A percentile compares a stretch with the other conserved stretches of the same genome.
Evolutionary conservation across 768 basidiomycete genomes (phyloP).

Genomic region (Suillus bovinus): DNA sequence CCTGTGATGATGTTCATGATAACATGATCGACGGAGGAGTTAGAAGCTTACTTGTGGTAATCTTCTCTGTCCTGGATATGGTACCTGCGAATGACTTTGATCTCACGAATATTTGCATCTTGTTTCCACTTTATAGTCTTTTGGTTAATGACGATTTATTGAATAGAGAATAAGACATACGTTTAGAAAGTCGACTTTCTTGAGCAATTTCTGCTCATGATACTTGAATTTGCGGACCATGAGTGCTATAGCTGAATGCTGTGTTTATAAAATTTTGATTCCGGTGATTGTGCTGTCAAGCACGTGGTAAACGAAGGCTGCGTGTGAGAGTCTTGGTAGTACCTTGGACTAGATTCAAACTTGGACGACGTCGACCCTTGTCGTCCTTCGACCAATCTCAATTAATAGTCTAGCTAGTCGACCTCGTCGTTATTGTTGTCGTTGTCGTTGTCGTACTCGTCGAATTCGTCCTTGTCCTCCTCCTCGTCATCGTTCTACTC

Average conservation of each 20-base stretch:
- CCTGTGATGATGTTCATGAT: slow-evolving; percentile 33
- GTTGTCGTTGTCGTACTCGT: background rate
- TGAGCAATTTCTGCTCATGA: slow-evolving; percentile 93
- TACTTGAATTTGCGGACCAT: slow-evolving; percentile 95
- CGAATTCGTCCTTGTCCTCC: background rate
- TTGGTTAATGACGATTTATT: background rate
- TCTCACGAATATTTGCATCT: slow-evolving; percentile 87
- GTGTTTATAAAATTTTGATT: slow-evolving; percentile 4
- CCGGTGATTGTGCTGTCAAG: slow-evolving; percentile 9
- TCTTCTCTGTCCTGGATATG: slow-evolving; percentile 95
- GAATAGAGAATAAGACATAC: slow-evolving; percentile 42
- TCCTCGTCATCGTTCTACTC: slow-evolving; percentile 5
- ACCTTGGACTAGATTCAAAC: slow-evolving; percentile 15
- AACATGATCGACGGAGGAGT: slow-evolving; percentile 11
- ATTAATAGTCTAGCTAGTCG: background rate
- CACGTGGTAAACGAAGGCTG: slow-evolving; percentile 34
- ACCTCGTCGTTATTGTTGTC: background rate
- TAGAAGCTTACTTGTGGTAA: slow-evolving; percentile 71
- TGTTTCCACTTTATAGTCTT: slow-evolving; percentile 81
- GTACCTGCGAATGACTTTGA: slow-evolving; percentile 92
- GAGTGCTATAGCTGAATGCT: background rate
- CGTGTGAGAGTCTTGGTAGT: slow-evolving; percentile 16
- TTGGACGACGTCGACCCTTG: slow-evolving; percentile 8
- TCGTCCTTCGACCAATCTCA: slow-evolving; percentile 2
- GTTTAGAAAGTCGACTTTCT: slow-evolving; percentile 96